These are phyloP conservation scores for Penicillium sp. DNA, from an alignment of 2,329 filamentous ascomycete species.

Conservation along the genomic window DNA sequence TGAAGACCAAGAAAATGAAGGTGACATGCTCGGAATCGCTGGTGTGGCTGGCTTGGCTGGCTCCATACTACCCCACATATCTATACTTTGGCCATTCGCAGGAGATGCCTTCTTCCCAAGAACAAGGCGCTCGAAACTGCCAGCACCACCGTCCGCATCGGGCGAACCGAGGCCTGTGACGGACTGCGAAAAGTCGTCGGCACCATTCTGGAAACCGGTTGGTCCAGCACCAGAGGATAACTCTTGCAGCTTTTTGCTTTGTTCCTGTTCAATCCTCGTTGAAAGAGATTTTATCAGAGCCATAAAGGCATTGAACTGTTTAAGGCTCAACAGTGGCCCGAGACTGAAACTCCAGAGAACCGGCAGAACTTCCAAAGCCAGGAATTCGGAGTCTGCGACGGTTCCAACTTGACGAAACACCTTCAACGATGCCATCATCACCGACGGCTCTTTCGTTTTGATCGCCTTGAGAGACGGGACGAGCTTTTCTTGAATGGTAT, in stretches of 20 bases:
- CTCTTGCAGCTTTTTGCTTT: slow-evolving; percentile 83
- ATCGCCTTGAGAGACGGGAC: slow-evolving; percentile 86
- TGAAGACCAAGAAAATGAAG: slow-evolving; percentile 47
- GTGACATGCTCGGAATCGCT: slow-evolving; percentile 27
- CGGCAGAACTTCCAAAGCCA: slow-evolving; percentile 86
- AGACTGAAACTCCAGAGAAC: slow-evolving; percentile 89
- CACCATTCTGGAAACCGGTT: slow-evolving; percentile 39
- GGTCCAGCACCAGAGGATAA: slow-evolving; percentile 61
- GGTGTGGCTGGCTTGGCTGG: slow-evolving; percentile 27
- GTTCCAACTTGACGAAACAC: slow-evolving; percentile 81
- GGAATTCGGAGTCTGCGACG: slow-evolving; percentile 81
- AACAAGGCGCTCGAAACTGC: slow-evolving; percentile 86
- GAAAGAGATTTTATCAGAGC: slow-evolving; percentile 78
- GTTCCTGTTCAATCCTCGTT: slow-evolving; percentile 78
- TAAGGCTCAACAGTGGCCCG: slow-evolving; percentile 80
- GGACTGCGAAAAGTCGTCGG: slow-evolving; percentile 26
- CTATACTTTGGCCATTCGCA: slow-evolving; percentile 32
- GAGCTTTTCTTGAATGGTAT: slow-evolving; percentile 97
- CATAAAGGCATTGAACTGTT: slow-evolving; percentile 90
- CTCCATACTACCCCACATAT: slow-evolving; percentile 34
- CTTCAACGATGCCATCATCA: slow-evolving; percentile 89
- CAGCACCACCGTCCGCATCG: slow-evolving; percentile 51
- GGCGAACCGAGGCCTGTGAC: slow-evolving; percentile 37
- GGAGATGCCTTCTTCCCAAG: slow-evolving; percentile 61
- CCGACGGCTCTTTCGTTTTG: slow-evolving; percentile 95